Conservation (phyloP, 257 asterid species). For the Voacanga thouarsii region DNA sequence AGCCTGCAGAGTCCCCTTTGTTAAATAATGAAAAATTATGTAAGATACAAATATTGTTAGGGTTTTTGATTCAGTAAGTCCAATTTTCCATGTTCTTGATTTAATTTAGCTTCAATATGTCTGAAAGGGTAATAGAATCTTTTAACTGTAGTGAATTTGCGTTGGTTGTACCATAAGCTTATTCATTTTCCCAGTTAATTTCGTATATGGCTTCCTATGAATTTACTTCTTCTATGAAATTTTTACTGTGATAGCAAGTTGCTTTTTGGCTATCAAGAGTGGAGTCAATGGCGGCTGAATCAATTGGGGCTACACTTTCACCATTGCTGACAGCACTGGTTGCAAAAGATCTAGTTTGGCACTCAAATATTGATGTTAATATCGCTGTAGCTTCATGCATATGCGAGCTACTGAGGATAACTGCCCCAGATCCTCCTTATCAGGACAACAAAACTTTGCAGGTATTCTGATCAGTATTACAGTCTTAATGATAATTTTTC, state of each 20-base stretch:
- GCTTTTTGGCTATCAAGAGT: background rate
- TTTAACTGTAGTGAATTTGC: no score
- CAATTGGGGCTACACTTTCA: background rate
- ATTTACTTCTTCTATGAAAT: no score
- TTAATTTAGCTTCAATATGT: no score
- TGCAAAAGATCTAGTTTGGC: background rate
- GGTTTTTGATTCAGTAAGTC: no score
- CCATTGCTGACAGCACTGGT: conserved; percentile 1
- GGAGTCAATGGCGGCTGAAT: background rate
- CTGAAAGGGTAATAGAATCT: no score
- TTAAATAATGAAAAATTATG: no score
- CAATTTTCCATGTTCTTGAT: no score
- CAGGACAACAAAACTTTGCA: conserved; percentile 1
- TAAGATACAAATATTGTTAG: no score
- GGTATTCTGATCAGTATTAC: background rate
- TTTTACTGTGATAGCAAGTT: conserved; percentile 17
- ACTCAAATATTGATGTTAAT: conserved; percentile 12
- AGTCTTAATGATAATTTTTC: background rate
- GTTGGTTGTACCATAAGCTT: no score
- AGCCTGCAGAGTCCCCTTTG: no score
- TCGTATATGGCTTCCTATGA: no score
- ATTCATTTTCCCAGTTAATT: no score
- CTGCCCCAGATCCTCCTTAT: conserved; percentile 12
- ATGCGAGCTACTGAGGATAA: conserved; percentile 14
- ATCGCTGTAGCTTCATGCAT: conserved; percentile 13